These are phyloP conservation scores for Eucalyptus curtisii DNA, from an alignment of 345 rosid genomes.

Conservation along the genomic window DNA sequence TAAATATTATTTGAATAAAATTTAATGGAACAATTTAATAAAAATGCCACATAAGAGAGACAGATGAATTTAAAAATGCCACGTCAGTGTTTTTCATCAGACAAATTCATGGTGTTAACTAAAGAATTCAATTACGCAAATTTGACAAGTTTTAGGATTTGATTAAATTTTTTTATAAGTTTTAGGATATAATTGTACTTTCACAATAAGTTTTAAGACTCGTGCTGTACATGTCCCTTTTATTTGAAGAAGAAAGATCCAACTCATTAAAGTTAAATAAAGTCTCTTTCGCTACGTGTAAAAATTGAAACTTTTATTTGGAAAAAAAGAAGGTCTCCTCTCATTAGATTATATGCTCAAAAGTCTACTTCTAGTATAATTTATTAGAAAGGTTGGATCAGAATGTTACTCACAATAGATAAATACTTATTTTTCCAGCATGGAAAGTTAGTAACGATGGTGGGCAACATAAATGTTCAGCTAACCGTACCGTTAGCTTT, in stretches of 20 bases:
- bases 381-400: neutral
- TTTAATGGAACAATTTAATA: no score
- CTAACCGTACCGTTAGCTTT: no score
- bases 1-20: no score
- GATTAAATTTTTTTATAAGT: rapidly evolving
- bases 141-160: rapidly evolving
- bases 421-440: neutral
- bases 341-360: neutral
- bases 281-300: neutral
- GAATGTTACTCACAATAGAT: neutral
- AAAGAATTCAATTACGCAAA: rapidly evolving
- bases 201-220: rapidly evolving
- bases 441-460: neutral
- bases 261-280: neutral
- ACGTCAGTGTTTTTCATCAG: no score
- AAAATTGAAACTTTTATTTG: rapidly evolving
- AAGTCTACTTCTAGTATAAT: no score
- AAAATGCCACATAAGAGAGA: no score
- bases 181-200: rapidly evolving
- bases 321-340: neutral
- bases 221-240: rapidly evolving
- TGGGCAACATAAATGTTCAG: no score
- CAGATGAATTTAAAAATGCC: no score
- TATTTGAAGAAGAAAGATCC: neutral
- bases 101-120: rapidly evolving